Evolutionary conservation across 163 green algal species (phyloP), one percentile per base, ranked within the genome.

Genomic region (Prototheca cutis): DNA sequence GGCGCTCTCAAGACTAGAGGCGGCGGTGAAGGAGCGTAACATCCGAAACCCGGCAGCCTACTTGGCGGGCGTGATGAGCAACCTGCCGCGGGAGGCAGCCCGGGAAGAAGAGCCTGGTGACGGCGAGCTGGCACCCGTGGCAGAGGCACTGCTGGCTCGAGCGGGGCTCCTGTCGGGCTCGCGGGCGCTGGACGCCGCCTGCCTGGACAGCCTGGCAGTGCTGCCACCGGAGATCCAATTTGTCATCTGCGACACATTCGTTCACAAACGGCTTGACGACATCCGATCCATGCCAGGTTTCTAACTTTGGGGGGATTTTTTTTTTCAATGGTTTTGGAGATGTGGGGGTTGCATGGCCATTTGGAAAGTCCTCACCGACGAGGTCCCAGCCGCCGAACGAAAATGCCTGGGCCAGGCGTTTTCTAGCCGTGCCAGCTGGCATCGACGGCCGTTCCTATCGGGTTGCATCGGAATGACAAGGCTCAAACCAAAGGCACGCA

Each of bases 21-120:
- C 29, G 5, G 49, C 34, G 2, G 6, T 67, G 31, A 40, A 28
- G 0, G 66, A 31, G 6, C 39, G 49, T n/a, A 40, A 30, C 10
- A 40, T 73, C 21, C 58, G 65, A 6, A 73, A 73, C 30, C 52
- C 36, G 0, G 54, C 57, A 8, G 65, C 65, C 2, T 73, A 67
- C 36, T 47, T 73, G 23, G 39, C 48, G 4, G 53, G 65, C 17
- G 59, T 63, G 6, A 24, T 73, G 4, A 55, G 40, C 40, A 27
- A 42, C 4, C 18, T 56, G 40, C 28, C 53, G 10, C 29, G 45
- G 18, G 18, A 23, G 2, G 7, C 13, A 17, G 45, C 32, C 42
- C 42, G 10, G 18, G 18, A 5, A 17, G 10, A 24, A 17, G 23
- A 17, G 18, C 42, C 13, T 51, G 36, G 36, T 15, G 13, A 15